A percentile compares a stretch with the other conserved stretches of the same genome.
phyloP scores from a whole-genome alignment of 768 basidiomycete species.

The Rhodotorula taiwanensis region DNA sequence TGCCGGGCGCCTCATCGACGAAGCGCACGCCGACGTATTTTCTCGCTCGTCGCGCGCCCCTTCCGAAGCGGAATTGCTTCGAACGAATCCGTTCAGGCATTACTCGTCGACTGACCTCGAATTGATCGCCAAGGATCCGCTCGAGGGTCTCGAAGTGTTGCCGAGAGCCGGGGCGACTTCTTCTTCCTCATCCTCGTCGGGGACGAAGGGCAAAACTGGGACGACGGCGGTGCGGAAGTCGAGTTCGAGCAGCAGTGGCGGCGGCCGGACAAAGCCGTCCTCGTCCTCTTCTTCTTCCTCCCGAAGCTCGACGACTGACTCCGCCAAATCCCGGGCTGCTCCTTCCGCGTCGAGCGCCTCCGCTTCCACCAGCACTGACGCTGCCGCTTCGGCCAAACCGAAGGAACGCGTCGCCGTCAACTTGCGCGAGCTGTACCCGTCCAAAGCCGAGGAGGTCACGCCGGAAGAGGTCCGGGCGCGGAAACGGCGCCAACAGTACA shows the following conservation, averaged over 20 bases:
- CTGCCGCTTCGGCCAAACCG: not conserved
- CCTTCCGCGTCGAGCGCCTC: too few relatives aligned
- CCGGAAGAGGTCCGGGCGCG: slow-evolving; percentile 60
- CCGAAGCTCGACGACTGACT: too few relatives aligned
- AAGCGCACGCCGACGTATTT: slow-evolving; percentile 25
- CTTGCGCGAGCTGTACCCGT: slow-evolving; percentile 58
- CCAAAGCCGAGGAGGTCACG: slow-evolving; percentile 62
- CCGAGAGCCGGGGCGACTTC: not conserved
- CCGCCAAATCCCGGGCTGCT: too few relatives aligned
- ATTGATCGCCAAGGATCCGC: slow-evolving; percentile 26
- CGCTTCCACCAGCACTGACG: not conserved
- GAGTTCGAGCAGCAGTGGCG: too few relatives aligned
- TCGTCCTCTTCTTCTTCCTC: slow-evolving; percentile 1
- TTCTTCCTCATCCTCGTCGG: not conserved
- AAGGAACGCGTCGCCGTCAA: slow-evolving; percentile 33
- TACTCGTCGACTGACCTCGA: slow-evolving; percentile 41
- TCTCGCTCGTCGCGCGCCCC: slow-evolving; percentile 32
- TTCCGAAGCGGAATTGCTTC: slow-evolving; percentile 48
- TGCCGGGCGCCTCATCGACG: not conserved
- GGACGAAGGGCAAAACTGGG: not conserved
- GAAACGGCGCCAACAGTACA: not conserved
- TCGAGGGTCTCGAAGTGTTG: slow-evolving; percentile 31
- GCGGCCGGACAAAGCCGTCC: not conserved
- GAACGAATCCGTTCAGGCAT: slow-evolving; percentile 47
- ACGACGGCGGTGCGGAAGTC: too few relatives aligned